These are phyloP conservation scores for Ceratocystis lukuohia DNA, from an alignment of 2,329 filamentous ascomycete genomes.

Conservation along the genomic window DNA sequence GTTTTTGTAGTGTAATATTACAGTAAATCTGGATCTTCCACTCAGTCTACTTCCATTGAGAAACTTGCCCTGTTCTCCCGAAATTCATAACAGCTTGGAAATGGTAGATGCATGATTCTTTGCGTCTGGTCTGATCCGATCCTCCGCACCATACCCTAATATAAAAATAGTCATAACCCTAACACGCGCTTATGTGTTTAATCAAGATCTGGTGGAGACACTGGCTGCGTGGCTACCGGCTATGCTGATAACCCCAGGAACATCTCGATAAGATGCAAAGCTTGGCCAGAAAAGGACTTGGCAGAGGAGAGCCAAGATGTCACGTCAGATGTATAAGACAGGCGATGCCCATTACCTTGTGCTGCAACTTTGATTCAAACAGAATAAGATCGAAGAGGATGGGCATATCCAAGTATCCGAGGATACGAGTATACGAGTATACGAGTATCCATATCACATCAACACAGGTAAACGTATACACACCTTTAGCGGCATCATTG, in stretches of 20 bases:
- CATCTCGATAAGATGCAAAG: not conserved
- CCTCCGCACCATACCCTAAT: too few relatives aligned
- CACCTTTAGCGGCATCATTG: not conserved
- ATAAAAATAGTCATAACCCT: not conserved
- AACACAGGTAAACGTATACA: not conserved
- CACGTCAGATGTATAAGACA: not conserved
- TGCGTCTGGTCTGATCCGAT: too few relatives aligned
- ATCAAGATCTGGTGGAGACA: not conserved
- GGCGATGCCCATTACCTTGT: not conserved
- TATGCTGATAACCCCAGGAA: not conserved
- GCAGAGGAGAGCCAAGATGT: not conserved
- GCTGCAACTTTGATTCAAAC: not conserved
- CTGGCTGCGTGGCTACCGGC: not conserved
- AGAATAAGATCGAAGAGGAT: not conserved
- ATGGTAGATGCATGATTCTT: too few relatives aligned
- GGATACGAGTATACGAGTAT: too few relatives aligned
- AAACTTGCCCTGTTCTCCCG: too few relatives aligned
- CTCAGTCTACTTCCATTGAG: not conserved
- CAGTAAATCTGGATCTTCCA: not conserved
- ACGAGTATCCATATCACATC: not conserved
- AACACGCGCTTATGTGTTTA: not conserved
- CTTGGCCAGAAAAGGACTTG: not conserved
- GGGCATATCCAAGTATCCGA: too few relatives aligned
- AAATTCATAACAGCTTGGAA: too few relatives aligned
- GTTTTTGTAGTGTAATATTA: not conserved